Conservation (phyloP, 441 rosid genomes). For the Erodium trifolium region DNA sequence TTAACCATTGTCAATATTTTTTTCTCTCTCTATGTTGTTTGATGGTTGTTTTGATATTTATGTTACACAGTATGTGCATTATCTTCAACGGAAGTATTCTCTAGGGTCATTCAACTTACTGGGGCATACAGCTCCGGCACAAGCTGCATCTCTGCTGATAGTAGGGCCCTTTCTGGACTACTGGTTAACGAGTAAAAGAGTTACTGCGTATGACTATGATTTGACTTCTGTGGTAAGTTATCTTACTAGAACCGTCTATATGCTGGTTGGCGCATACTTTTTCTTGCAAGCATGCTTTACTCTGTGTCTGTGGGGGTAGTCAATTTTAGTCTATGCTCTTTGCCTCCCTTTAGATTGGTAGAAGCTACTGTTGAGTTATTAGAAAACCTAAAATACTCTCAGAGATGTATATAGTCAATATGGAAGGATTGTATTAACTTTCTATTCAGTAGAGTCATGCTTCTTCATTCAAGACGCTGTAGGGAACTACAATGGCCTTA, state of each 20-base stretch:
- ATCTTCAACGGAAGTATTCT: conserved; percentile 55
- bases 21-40: background rate
- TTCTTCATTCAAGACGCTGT: background rate
- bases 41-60: background rate
- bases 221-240: conserved; percentile 45
- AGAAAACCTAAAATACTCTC: background rate
- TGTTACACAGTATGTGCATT: conserved; percentile 57
- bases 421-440: background rate
- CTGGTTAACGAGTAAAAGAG: conserved; percentile 57
- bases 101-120: conserved; percentile 62
- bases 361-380: background rate
- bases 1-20: background rate
- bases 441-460: background rate
- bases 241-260: background rate
- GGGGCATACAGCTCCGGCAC: conserved; percentile 81
- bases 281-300: background rate
- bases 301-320: background rate
- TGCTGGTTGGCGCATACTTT: background rate
- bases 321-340: background rate
- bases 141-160: conserved; percentile 55
- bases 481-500: background rate
- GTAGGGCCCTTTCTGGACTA: conserved; percentile 68
- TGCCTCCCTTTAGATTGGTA: background rate
- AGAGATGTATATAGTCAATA: background rate
- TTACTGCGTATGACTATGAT: conserved; percentile 46